Evolutionary conservation across 2,329 filamentous ascomycete genomes (phyloP), one percentile per base, ranked within the genome.

Genomic region (Bimuria novae-zelandiae): DNA sequence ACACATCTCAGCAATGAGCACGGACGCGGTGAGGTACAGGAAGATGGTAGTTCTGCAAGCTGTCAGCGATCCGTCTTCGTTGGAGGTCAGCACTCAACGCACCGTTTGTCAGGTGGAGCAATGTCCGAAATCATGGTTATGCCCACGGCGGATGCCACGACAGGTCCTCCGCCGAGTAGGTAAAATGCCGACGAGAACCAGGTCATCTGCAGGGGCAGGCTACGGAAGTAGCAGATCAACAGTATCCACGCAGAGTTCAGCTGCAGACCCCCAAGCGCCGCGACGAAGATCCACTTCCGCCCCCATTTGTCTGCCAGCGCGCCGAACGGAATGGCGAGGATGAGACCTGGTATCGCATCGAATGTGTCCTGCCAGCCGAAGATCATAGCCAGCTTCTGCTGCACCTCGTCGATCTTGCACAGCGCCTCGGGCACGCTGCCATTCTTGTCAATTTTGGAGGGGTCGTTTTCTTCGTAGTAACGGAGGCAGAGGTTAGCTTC

Each of bases 41-140:
- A 68, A 70, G 12, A 72, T 58, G 22, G 63, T 60, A 6, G 57
- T 66, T 17, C 36, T 41, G 35, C 14, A 11, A 14, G 6, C 19
- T 2, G 25, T 60, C 30, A 58, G 55, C 29, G 11, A 22, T 14
- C 4, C 14, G 30, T 8, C 25, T 17, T 17, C 29, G 6, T 4
- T 22, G 11, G 21, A 29, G 4, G 19, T 1, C n/a, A 11, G 7
- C 23, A n/a, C 2, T 12, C 17, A 45, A 48, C 57, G 30, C 39
- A 70, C 74, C 79, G 72, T 62, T 77, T 74, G 17, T 76, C 73
- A 3, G 78, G 73, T 1, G 74, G 77, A 6, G 75, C 76, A n/a
- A 82, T 75, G 59, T 82, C 80, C 0, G 79, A 72, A 57, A 81
- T 72, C 76, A 82, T 80, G 7, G 79, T 81, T 63, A 78, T 73